Conservation (phyloP, 2,329 filamentous ascomycete genomes). For the Trichoderma arundinaceum region DNA sequence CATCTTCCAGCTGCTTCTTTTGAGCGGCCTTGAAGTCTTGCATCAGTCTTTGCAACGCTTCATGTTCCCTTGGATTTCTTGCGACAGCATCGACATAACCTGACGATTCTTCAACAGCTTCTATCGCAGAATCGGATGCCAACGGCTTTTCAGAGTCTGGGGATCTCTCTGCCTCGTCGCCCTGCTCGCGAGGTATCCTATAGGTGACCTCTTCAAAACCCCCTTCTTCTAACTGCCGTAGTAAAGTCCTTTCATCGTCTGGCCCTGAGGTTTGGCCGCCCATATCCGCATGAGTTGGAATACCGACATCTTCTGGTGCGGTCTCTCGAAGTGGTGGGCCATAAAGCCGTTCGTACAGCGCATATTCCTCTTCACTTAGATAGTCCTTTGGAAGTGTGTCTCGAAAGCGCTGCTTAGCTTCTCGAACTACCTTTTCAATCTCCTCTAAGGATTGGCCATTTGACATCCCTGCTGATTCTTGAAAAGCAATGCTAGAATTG, state of each 20-base stretch:
- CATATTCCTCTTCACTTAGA: constrained; percentile 72
- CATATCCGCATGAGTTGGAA: constrained; percentile 50
- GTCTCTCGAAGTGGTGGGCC: constrained; percentile 73
- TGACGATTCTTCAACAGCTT: constrained; percentile 39
- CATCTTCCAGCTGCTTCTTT: constrained; percentile 42
- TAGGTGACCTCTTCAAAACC: constrained; percentile 67
- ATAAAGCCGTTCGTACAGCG: constrained; percentile 80
- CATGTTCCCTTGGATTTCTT: constrained; percentile 61
- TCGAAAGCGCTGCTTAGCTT: constrained; percentile 76
- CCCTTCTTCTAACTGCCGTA: constrained; percentile 63
- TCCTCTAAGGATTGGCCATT: constrained; percentile 40
- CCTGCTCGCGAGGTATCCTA: constrained; percentile 36
- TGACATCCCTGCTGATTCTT: constrained; percentile 31
- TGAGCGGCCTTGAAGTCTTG: constrained; percentile 60
- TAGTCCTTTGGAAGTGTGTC: constrained; percentile 76
- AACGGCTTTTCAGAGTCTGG: constrained; percentile 10
- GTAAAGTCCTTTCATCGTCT: constrained; percentile 51
- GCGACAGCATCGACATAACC: constrained; percentile 56
- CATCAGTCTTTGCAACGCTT: constrained; percentile 60
- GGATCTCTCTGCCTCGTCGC: constrained; percentile 16
- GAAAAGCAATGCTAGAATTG: constrained; percentile 37
- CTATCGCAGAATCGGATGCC: constrained; percentile 36
- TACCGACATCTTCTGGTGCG: constrained; percentile 63
- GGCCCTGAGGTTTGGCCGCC: constrained; percentile 34
- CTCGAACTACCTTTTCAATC: constrained; percentile 69